Evolutionary conservation across 192 early-diverging fungal genomes (phyloP), one percentile per base, ranked within the genome.

Genomic region (Coemansia sp.): DNA sequence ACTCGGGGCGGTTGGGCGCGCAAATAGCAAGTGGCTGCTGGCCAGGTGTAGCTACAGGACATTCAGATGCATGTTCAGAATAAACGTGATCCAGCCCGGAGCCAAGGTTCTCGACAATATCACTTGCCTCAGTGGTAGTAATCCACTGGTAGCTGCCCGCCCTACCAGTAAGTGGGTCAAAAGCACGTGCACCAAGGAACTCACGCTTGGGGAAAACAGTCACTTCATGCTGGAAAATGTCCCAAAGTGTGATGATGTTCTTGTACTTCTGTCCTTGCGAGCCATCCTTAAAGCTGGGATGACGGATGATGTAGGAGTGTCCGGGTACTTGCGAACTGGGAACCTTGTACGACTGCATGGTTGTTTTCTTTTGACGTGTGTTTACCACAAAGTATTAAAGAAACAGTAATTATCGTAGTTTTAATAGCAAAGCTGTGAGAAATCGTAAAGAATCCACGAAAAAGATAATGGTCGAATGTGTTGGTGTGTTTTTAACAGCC

Each of bases 1-100:
- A 94, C 56, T 90, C 89, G 21, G 87, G 77, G 10, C 89, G 79
- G 74, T 91, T 93, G 55, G 80, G 75, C 2, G 89, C 74, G 75
- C 84, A 91, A 30, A 94, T 82, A n/a, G 87, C 91, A 18, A 91
- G 35, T 1, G 81, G 63, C 58, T 76, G 86, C 55, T 79, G 80
- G 8, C n/a, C 31, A 21, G 13, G 29, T 33, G 55, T 57, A 15
- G 30, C 28, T 0, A 15, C 55, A 20, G 55, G 30, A 8, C 7
- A 30, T n/a, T 20, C 31, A 0, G 69, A 62, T 0, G 70, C 62
- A 42, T 77, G 42, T 28, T 67, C 39, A 4, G 59, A 62, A 66
- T 81, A 93, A 77, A 92, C 88, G 84, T 85, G 90, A 84, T 61
- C 66, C 1, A 92, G 68, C 1, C 83, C 86, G 10, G 74, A 82